A percentile compares a stretch with the other conserved stretches of the same genome.
These are phyloP conservation scores for Chlorella ohadii DNA, from an alignment of 139 green algal species.

Conservation along the genomic window DNA sequence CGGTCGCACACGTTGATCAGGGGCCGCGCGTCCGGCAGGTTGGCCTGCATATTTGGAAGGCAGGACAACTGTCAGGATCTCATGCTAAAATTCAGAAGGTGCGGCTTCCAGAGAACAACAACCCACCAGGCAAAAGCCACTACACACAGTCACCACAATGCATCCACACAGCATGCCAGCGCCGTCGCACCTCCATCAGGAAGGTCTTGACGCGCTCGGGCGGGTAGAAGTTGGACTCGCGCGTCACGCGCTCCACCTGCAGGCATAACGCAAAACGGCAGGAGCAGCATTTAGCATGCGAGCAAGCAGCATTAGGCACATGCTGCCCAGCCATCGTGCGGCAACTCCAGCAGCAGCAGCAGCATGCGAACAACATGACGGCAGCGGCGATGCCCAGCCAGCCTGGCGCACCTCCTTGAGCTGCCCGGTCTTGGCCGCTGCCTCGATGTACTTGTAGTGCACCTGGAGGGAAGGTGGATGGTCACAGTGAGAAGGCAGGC, in stretches of 20 bases:
- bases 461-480: constrained; percentile 42
- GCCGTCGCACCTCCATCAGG: constrained; percentile 89
- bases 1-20: constrained; percentile 99
- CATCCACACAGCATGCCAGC: neutral
- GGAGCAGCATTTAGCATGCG: no score
- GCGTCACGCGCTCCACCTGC: constrained; percentile 94
- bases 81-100: no score
- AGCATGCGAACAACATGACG: no score
- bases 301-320: no score
- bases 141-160: no score
- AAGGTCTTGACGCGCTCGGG: constrained; percentile 93
- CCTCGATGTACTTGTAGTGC: constrained; percentile 99
- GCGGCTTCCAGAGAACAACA: no score
- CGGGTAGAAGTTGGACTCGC: constrained; percentile 92
- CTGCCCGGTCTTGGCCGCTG: constrained; percentile 89
- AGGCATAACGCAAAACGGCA: no score
- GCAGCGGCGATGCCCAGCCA: no score
- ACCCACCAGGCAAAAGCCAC: no score
- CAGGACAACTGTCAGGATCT: neutral
- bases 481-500: neutral
- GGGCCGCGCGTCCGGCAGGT: constrained; percentile 96
- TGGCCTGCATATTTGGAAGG: constrained; percentile 57
- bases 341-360: no score
- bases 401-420: constrained; percentile 82
- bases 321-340: no score